A percentile compares a stretch with the other conserved stretches of the same genome.
phyloP scores from a whole-genome alignment of 345 rosid genomes.

The Syzygium aromaticum region DNA sequence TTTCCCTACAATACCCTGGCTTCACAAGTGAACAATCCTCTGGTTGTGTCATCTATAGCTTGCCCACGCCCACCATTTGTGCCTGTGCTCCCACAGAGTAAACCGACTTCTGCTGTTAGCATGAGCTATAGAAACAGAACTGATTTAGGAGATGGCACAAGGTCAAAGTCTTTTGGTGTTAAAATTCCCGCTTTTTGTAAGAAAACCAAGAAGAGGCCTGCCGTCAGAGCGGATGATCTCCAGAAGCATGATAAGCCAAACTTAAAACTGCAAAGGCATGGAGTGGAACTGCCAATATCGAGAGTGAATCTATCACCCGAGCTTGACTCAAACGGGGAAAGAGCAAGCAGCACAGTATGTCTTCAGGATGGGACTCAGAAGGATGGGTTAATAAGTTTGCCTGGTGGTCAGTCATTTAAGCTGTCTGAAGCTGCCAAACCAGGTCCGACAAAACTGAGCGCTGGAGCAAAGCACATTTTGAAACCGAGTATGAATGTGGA shows the following conservation, averaged over 20 bases:
- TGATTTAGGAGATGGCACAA: constrained; percentile 8
- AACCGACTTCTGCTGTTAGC: constrained; percentile 12
- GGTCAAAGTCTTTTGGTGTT: constrained; percentile 9
- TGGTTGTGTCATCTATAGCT: constrained; percentile 9
- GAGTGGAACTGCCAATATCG: constrained; percentile 1
- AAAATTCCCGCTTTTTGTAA: constrained; percentile 4
- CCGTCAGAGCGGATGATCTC: constrained; percentile 8
- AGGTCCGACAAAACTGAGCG: constrained; percentile 32
- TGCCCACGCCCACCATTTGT: constrained; percentile 9
- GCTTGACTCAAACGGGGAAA: constrained; percentile 6
- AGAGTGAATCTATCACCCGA: neutral
- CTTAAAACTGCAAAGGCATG: constrained; percentile 18
- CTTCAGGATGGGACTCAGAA: constrained; percentile 5
- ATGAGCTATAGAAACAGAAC: constrained; percentile 16
- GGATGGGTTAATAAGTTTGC: constrained; percentile 5
- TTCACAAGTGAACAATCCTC: constrained; percentile 15
- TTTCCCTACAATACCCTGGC: neutral
- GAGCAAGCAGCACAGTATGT: neutral
- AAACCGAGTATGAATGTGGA: constrained; percentile 14
- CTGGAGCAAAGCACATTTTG: constrained; percentile 38
- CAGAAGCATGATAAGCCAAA: constrained; percentile 17
- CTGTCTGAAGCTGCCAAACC: constrained; percentile 7
- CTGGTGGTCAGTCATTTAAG: constrained; percentile 6
- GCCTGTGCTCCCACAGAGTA: constrained; percentile 12
- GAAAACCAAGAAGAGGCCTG: constrained; percentile 28